Evolutionary conservation across 257 asterid species (phyloP).

Genomic region (Capsicum chinense): DNA sequence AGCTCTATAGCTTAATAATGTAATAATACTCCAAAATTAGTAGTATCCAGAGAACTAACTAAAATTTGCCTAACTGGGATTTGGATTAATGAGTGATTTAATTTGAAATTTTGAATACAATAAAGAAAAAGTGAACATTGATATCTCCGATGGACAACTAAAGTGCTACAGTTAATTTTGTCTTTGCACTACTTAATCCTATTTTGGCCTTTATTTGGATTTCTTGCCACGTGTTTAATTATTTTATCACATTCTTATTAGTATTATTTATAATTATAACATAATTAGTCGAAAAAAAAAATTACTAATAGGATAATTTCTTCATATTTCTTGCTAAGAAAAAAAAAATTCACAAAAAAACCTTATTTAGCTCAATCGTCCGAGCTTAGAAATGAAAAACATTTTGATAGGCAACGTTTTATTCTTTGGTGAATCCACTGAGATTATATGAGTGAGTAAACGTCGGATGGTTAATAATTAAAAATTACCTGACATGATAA

Average conservation of each 20-base stretch:
- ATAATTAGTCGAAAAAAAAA: background rate
- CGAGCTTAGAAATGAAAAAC: no score
- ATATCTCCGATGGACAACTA: background rate
- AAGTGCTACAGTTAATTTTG: background rate
- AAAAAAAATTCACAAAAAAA: background rate
- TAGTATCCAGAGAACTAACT: background rate
- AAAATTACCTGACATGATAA: background rate
- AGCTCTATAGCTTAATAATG: background rate
- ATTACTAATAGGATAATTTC: background rate
- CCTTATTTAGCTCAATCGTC: background rate
- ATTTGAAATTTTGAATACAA: background rate
- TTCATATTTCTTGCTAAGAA: background rate
- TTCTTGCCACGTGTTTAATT: background rate
- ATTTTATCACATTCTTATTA: background rate
- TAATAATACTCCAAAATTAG: conserved; percentile 10
- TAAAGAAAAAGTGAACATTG: background rate
- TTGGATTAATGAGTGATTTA: background rate
- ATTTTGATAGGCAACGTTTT: no score
- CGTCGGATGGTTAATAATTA: background rate
- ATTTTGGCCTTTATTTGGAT: background rate
- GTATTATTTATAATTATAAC: no score
- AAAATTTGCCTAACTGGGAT: background rate
- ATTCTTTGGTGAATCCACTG: no score
- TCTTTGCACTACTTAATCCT: background rate
- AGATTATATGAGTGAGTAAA: background rate